A percentile compares a stretch with the other conserved stretches of the same genome.
Conservation (phyloP, 768 basidiomycete genomes). For the Myochromella boudieri region DNA sequence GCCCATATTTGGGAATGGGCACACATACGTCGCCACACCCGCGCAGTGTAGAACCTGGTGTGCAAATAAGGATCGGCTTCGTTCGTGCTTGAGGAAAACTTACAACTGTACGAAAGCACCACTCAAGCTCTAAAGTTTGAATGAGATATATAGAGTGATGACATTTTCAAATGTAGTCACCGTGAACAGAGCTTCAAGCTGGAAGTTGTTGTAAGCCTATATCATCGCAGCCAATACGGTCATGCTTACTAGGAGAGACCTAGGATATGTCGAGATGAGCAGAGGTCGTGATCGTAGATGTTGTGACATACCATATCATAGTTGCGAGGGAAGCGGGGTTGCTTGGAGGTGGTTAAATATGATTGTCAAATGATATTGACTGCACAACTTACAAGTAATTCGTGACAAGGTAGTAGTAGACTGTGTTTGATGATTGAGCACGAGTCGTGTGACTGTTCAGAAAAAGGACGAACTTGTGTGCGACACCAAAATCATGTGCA, state of each 20-base stretch:
- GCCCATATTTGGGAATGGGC: not conserved
- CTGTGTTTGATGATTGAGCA: not conserved
- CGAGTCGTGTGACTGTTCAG: not conserved
- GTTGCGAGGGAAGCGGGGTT: slow-evolving; percentile 1
- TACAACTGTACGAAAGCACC: slow-evolving; percentile 7
- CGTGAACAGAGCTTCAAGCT: slow-evolving; percentile 12
- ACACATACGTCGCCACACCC: slow-evolving; percentile 9
- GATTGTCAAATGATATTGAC: not conserved
- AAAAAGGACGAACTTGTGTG: slow-evolving; percentile 3
- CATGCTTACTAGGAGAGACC: slow-evolving; percentile 10
- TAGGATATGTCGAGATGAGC: not conserved
- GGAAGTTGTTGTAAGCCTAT: not conserved
- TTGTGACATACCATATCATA: slow-evolving; percentile 2
- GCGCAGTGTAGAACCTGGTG: slow-evolving; percentile 5
- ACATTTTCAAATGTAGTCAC: not conserved
- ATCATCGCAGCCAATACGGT: not conserved
- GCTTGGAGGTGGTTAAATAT: not conserved
- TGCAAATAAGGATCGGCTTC: not conserved
- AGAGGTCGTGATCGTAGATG: not conserved
- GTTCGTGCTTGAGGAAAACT: not conserved
- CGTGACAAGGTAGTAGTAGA: slow-evolving; percentile 5
- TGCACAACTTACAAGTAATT: slow-evolving; percentile 8
- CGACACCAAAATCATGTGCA: slow-evolving; percentile 7
- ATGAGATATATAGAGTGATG: not conserved
- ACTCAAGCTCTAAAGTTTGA: not conserved